These are phyloP conservation scores for Capsicum rhomboideum DNA, from an alignment of 257 asterid species.

Conservation along the genomic window DNA sequence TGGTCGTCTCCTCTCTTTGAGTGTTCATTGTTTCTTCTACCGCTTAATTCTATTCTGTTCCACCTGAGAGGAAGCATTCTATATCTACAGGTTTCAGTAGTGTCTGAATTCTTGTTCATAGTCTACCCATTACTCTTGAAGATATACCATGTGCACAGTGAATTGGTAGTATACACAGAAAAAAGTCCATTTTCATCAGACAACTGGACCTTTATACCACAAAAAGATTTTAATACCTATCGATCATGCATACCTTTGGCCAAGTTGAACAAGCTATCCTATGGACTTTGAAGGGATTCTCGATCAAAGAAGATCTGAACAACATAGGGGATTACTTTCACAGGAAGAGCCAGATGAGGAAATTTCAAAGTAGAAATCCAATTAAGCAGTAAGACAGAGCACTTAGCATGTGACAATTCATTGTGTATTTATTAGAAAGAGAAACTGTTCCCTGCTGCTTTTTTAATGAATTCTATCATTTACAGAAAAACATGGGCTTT, in stretches of 20 bases:
- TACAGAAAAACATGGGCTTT: neutral
- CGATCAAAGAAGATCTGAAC: neutral
- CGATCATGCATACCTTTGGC: neutral
- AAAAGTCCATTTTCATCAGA: neutral
- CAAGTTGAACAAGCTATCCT: neutral
- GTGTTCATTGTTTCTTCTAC: too few species aligned
- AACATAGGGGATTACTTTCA: neutral
- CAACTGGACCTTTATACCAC: neutral
- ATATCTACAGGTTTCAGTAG: too few species aligned
- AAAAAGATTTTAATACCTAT: neutral
- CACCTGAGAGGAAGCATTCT: too few species aligned
- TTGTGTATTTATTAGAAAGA: neutral
- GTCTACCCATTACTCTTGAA: neutral
- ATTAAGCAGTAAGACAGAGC: neutral
- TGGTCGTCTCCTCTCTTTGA: neutral
- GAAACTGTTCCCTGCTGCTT: neutral
- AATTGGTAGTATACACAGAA: neutral
- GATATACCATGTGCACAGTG: neutral
- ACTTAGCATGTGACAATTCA: neutral
- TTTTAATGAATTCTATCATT: neutral
- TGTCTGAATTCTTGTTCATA: neutral
- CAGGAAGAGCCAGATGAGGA: neutral
- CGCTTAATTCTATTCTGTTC: too few species aligned
- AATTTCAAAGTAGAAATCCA: neutral
- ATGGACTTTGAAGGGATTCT: neutral